Evolutionary conservation across 202 grass and related monocot species (phyloP).

Genomic region (Bolboschoenoplectus hybrid): DNA sequence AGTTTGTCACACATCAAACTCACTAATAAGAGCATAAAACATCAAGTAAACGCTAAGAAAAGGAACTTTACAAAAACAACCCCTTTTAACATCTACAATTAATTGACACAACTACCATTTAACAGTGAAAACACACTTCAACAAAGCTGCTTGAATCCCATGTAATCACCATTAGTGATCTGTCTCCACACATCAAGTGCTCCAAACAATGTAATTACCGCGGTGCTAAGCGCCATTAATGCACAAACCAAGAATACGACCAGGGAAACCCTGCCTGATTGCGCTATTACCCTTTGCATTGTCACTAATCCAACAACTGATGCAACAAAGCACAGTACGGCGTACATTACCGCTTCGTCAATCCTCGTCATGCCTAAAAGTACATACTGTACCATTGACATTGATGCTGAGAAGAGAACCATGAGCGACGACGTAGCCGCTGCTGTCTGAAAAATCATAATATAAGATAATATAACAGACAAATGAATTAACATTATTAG

Average conservation of each 20-base stretch:
- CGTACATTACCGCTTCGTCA: conserved; percentile 51
- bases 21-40: neutral
- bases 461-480: neutral
- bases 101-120: neutral
- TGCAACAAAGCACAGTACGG: conserved; percentile 64
- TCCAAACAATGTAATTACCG: conserved; percentile 58
- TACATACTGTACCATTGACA: conserved; percentile 82
- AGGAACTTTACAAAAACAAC: neutral
- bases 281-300: conserved; percentile 48
- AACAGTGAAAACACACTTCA: neutral
- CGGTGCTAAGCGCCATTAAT: conserved; percentile 77
- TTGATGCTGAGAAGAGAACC: conserved; percentile 78
- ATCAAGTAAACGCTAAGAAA: neutral
- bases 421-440: conserved; percentile 72
- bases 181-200: conserved; percentile 63
- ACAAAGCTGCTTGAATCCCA: conserved; percentile 82
- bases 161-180: conserved; percentile 54
- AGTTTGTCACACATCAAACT: neutral
- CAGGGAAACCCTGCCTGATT: conserved; percentile 65
- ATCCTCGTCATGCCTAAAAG: conserved; percentile 71
- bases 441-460: conserved; percentile 43
- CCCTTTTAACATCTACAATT: neutral
- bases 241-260: conserved; percentile 67
- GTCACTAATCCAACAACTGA: conserved; percentile 51
- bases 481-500: neutral